phyloP scores from a whole-genome alignment of 768 basidiomycete species.

The Leccinum pellstonianum region DNA sequence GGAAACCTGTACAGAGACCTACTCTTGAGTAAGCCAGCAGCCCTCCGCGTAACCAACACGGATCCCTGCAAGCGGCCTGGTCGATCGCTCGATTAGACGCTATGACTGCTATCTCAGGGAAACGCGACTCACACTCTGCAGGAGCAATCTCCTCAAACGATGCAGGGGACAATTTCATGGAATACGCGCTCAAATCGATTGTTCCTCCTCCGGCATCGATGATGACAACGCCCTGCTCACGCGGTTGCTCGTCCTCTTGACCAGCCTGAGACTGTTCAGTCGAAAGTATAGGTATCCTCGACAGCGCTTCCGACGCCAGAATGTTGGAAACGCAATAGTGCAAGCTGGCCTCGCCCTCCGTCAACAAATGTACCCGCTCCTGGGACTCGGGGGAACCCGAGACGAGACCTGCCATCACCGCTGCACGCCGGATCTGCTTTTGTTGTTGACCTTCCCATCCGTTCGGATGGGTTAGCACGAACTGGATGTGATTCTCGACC shows the following conservation, averaged over 20 bases:
- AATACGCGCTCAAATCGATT: constrained; percentile 43
- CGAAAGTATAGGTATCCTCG: constrained; percentile 17
- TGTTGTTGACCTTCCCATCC: constrained; percentile 67
- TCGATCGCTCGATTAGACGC: background rate
- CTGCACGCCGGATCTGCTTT: constrained; percentile 52
- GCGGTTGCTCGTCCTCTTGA: constrained; percentile 22
- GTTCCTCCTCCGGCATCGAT: constrained; percentile 53
- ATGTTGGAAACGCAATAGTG: constrained; percentile 55
- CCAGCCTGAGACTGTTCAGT: constrained; percentile 16
- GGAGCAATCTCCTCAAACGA: constrained; percentile 40
- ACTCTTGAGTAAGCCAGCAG: constrained; percentile 32
- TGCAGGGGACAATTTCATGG: constrained; percentile 39
- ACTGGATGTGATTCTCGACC: constrained; percentile 43
- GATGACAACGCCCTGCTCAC: constrained; percentile 39
- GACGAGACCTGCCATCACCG: constrained; percentile 50
- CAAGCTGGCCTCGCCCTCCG: constrained; percentile 62
- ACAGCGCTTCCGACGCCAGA: constrained; percentile 35
- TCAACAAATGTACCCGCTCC: constrained; percentile 52
- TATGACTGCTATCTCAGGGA: background rate
- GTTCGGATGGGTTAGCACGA: constrained; percentile 61
- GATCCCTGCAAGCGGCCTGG: constrained; percentile 43
- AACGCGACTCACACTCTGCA: constrained; percentile 32
- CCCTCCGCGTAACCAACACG: constrained; percentile 38
- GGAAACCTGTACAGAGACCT: background rate
- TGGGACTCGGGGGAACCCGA: constrained; percentile 38